Percentiles rank a stretch among this genome's conserved stretches.
Evolutionary conservation across 2,329 filamentous ascomycete species (phyloP).

Genomic region (Fusarium buharicum): DNA sequence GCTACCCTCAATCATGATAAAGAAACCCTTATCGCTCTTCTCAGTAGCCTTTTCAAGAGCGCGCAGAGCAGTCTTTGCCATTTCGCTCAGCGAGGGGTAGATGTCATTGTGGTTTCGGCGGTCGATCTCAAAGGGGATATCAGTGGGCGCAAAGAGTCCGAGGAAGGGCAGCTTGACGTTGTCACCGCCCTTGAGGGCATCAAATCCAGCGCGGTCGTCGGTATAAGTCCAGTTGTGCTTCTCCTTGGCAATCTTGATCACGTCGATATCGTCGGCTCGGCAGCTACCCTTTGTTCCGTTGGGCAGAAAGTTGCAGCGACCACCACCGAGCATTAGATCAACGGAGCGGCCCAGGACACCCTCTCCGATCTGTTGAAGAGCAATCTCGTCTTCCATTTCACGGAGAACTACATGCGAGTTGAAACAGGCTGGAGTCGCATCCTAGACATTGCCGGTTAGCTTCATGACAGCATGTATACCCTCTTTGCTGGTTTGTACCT

Average conservation of each 20-base stretch:
- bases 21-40: conserved; percentile 91
- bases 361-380: conserved; percentile 89
- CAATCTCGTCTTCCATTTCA: conserved; percentile 87
- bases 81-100: conserved; percentile 92
- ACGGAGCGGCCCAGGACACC: conserved; percentile 87
- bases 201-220: conserved; percentile 77
- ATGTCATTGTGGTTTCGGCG: conserved; percentile 78
- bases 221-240: conserved; percentile 84
- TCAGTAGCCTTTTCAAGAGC: conserved; percentile 83
- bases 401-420: conserved; percentile 85
- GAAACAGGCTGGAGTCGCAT: conserved; percentile 96
- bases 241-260: conserved; percentile 76
- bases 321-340: conserved; percentile 92
- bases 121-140: conserved; percentile 95
- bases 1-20: conserved; percentile 97
- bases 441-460: conserved; percentile 68
- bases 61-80: conserved; percentile 83
- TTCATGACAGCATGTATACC: not conserved
- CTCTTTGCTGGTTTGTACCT: not conserved
- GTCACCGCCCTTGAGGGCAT: conserved; percentile 74
- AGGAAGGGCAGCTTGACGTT: conserved; percentile 81
- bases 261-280: conserved; percentile 79
- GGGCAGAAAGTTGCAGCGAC: conserved; percentile 90
- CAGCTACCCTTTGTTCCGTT: conserved; percentile 86
- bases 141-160: conserved; percentile 82